phyloP scores from a whole-genome alignment of 179 eudicot species.

The Beta lomatogona region DNA sequence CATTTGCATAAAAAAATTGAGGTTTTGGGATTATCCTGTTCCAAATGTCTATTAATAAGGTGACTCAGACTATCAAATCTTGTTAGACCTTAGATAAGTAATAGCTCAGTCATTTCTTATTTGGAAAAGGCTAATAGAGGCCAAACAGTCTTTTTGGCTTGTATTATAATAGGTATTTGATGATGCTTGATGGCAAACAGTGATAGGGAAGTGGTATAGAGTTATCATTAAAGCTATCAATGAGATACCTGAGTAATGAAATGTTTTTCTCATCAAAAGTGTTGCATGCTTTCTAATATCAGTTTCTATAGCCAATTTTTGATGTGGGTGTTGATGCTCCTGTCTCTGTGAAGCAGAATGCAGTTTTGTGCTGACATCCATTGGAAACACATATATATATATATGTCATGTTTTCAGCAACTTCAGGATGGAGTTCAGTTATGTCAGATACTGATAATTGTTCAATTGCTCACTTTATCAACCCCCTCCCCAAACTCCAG shows the following conservation, averaged over 20 bases:
- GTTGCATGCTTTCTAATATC: neutral
- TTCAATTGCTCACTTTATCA: too few species aligned
- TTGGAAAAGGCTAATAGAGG: neutral
- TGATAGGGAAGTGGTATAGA: neutral
- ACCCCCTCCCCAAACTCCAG: neutral
- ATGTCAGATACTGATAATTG: neutral
- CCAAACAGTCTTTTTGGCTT: neutral
- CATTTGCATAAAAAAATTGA: neutral
- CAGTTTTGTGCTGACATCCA: neutral
- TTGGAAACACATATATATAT: neutral
- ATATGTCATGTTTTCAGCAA: too few species aligned
- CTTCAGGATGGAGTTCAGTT: neutral
- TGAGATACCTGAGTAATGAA: constrained; percentile 1
- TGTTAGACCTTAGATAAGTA: neutral
- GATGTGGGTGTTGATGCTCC: neutral
- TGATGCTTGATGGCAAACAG: neutral
- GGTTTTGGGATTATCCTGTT: neutral
- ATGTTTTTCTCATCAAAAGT: neutral
- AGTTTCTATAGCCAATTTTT: neutral
- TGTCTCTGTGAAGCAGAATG: constrained; percentile 9
- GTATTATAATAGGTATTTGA: constrained; percentile 6
- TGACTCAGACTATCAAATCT: neutral
- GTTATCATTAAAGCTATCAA: neutral
- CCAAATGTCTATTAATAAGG: neutral
- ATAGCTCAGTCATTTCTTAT: neutral